Base-by-base conservation (phyloP, 495 filamentous ascomycete genomes). In the Sordaria brevicollis region DNA sequence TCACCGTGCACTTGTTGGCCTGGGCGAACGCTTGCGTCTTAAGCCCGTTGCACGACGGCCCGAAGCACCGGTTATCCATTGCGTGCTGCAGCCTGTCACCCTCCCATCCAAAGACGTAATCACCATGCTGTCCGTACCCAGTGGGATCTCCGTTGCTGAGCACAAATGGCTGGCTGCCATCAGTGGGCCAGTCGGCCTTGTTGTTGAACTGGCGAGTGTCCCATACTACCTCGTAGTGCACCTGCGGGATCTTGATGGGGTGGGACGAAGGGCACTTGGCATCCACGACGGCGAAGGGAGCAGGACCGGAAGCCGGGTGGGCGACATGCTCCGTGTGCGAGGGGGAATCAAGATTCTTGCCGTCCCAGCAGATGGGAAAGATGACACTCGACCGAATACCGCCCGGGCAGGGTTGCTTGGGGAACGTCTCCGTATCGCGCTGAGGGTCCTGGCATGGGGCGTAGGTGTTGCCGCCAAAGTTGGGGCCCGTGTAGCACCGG, bases 301-400 rank as follows among this genome's bases (percentile, higher is more conserved):
- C 81, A 17, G 83, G 85, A 10, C 82, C 81, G 5, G 72, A 69
- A 0, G 74, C 73, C 0, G 81, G 81, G 72, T 85, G 83, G 1
- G 83, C 76, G 0, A 86, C 76, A 70, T 86, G 83, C 73, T 78
- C 76, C 65, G 80, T 75, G 77, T 86, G 84, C 76, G 85, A 80
- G 6, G 84, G 81, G 66, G 76, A 78, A 73, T 86, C 84, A 35
- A 85, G 75, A 72, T 85, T 85, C 76, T 81, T 80, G 41, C 84
- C 83, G 57, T 86, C 83, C 84, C 84, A 86, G 81, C 84, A 86
- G 38, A 84, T 81, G 4, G 84, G 84, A 71, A 86, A 86, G 39
- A 83, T 79, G 76, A 86, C 79, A 74, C 79, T 84, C 33, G 83
- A 81, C 66, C 83, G 82, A 69, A 86, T 85, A 35, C 83, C 83